Evolutionary conservation across 192 early-diverging fungal genomes (phyloP), one percentile per base, ranked within the genome.

Genomic region (Rhizophagus sp.): DNA sequence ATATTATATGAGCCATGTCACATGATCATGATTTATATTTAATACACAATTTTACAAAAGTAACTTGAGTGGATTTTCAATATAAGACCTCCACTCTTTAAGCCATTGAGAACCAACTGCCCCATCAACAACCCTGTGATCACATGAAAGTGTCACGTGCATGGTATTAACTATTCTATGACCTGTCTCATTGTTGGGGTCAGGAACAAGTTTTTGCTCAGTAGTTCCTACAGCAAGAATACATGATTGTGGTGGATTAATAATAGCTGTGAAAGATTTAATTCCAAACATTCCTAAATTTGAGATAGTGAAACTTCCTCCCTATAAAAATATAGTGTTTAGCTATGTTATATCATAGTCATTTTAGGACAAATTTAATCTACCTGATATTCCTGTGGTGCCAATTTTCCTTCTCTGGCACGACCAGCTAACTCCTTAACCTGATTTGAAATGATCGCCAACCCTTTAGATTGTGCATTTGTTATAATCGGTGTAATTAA

Each of bases 241-340:
- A 79, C 92, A 92, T 5, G 96, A 85, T 79, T 98, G 97, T 30
- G 96, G 96, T 50, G 95, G 95, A 89, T 99, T 98, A 87, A 99
- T 97, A 81, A 99, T 99, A 73, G 97, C 97, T 49, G 96, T 95
- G 88, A 99, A 99, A 81, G 94, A 91, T 78, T 91, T 90, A 84
- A 98, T 91, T 66, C 95, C 96, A 81, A 90, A 97, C 97, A 99
- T 99, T 79, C 97, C 97, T 78, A 99, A 88, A 89, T 99, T 99
- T 74, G 96, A 97, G 86, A 99, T 97, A 75, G 97, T 95, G 88
- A 99, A 99, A 64, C 93, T 92, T 57, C 97, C 97, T 85, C 95
- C 96, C 86, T 87, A 63, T 50, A 6, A 75, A 61, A 15, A 36
- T 3, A 63, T 25, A 63, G 12, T 75, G 19, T 36, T 44, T 33